Evolutionary conservation across 306 rosid species (phyloP).

Genomic region (Medicago truncatula): DNA sequence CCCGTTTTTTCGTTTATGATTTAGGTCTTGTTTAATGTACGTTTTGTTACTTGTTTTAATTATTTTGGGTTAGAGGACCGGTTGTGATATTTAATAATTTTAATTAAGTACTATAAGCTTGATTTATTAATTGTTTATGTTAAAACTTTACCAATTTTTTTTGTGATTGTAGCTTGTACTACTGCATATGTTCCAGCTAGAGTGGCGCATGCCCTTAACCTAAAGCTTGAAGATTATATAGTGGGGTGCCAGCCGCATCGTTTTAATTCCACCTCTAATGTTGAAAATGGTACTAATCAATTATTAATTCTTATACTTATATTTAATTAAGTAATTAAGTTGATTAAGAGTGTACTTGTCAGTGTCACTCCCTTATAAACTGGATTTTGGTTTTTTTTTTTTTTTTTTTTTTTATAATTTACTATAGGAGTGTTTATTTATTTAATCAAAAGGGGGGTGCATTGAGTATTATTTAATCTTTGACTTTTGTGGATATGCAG

Average conservation of each 20-base stretch:
- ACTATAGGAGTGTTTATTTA: neutral
- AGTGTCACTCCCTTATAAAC: too few species aligned
- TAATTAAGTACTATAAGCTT: neutral
- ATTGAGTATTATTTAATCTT: conserved; percentile 15
- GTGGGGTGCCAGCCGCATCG: conserved; percentile 53
- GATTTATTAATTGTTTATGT: neutral
- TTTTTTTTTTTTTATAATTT: neutral
- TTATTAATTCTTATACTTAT: neutral
- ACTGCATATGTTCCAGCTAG: conserved; percentile 82
- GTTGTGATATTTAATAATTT: neutral
- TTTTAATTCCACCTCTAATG: conserved; percentile 37
- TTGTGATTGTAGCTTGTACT: conserved; percentile 57
- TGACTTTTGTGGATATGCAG: conserved; percentile 46
- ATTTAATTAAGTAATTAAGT: neutral
- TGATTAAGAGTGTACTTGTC: neutral
- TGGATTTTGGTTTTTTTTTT: neutral
- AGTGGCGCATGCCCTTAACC: conserved; percentile 82
- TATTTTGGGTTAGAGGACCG: neutral
- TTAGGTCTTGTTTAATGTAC: neutral
- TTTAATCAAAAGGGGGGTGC: neutral
- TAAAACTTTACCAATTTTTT: neutral
- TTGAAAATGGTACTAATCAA: conserved; percentile 58
- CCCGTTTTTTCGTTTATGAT: neutral
- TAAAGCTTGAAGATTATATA: conserved; percentile 59
- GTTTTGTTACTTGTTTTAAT: neutral